Percentiles rank a stretch among this genome's conserved stretches.
These are phyloP conservation scores for Beauveria varroae DNA, from an alignment of 2,329 filamentous ascomycete species.

Conservation along the genomic window DNA sequence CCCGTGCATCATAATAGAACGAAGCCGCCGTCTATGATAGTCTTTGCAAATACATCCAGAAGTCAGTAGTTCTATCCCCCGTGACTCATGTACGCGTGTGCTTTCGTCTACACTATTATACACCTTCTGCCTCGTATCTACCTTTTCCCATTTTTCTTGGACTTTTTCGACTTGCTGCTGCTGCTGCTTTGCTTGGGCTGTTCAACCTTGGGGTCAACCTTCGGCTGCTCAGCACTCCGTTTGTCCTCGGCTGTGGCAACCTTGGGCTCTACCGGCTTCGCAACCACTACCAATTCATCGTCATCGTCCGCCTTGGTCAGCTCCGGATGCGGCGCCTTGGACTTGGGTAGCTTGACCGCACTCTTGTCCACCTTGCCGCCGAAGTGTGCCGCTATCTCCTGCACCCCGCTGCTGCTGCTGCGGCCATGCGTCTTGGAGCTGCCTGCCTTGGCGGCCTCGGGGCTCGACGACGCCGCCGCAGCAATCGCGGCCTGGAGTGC, in stretches of 20 bases:
- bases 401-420: neutral
- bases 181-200: neutral
- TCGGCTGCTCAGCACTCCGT: neutral
- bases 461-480: neutral
- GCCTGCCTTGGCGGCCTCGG: neutral
- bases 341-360: neutral
- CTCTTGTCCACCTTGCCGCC: neutral
- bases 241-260: neutral
- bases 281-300: neutral
- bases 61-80: neutral
- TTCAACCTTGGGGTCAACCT: neutral
- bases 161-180: constrained; percentile 3
- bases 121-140: neutral
- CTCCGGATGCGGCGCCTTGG: neutral
- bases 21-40: neutral
- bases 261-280: neutral
- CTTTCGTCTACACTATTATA: neutral
- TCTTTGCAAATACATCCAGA: no score
- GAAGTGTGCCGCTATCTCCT: constrained; percentile 1
- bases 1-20: no score
- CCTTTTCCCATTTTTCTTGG: constrained; percentile 6
- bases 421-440: neutral
- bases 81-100: neutral
- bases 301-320: neutral
- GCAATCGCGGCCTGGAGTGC: constrained; percentile 6